A percentile compares a stretch with the other conserved stretches of the same genome.
Conservation (phyloP, 2,329 filamentous ascomycete genomes). For the Helotiales sp. region DNA sequence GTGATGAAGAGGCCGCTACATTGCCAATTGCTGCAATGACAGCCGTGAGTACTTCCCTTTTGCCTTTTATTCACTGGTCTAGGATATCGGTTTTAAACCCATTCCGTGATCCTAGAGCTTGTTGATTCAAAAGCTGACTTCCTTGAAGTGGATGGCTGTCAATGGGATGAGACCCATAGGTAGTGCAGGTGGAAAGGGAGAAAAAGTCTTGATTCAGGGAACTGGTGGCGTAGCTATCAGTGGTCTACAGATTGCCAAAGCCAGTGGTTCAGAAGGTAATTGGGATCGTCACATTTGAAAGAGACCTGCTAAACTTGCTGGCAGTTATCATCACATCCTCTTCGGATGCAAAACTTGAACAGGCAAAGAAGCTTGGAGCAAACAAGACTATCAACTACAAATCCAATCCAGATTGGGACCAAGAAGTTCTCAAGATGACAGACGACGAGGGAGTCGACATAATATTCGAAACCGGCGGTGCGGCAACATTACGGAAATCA, state of each 20-base stretch:
- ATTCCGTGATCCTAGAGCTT: too few species aligned
- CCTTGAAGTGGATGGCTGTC: slow-evolving; percentile 68
- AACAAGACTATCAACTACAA: slow-evolving; percentile 60
- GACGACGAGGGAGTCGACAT: slow-evolving; percentile 54
- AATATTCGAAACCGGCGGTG: slow-evolving; percentile 60
- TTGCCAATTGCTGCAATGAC: slow-evolving; percentile 67
- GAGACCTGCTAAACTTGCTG: not conserved
- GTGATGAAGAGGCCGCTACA: slow-evolving; percentile 62
- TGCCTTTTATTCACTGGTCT: too few species aligned
- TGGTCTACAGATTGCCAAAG: slow-evolving; percentile 59
- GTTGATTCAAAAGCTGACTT: too few species aligned
- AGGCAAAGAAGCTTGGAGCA: slow-evolving; percentile 55
- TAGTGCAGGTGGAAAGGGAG: slow-evolving; percentile 50
- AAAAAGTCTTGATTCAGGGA: slow-evolving; percentile 53
- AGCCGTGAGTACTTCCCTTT: too few species aligned
- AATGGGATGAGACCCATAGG: slow-evolving; percentile 62
- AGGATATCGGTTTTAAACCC: too few species aligned
- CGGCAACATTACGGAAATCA: slow-evolving; percentile 56
- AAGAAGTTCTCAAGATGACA: slow-evolving; percentile 53
- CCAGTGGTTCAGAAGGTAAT: slow-evolving; percentile 54
- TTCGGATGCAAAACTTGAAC: slow-evolving; percentile 56
- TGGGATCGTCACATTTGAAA: slow-evolving; percentile 17
- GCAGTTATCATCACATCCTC: slow-evolving; percentile 59
- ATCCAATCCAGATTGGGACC: slow-evolving; percentile 57
- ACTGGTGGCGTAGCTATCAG: slow-evolving; percentile 59